Evolutionary conservation across 768 basidiomycete genomes (phyloP).

Genomic region (Boletus bicolor): DNA sequence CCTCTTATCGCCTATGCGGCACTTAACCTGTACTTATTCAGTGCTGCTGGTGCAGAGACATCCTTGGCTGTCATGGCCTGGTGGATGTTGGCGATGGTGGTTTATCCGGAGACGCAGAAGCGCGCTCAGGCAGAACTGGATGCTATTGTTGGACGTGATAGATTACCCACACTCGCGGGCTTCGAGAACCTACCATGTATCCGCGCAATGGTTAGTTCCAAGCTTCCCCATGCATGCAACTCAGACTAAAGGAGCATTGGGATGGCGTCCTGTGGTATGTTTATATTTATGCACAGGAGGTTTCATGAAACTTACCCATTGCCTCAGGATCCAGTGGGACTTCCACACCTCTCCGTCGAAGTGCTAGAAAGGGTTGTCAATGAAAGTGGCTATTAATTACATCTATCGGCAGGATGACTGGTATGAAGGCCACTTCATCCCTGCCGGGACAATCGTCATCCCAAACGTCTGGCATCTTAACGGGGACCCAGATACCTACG

Average conservation of each 20-base stretch:
- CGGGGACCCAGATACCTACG: conserved; percentile 40
- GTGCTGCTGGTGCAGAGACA: conserved; percentile 5
- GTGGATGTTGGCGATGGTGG: conserved; percentile 25
- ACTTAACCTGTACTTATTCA: neutral
- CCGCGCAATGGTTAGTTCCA: conserved; percentile 1
- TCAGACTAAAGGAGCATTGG: conserved; percentile 7
- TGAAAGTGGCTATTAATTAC: neutral
- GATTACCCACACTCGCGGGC: conserved; percentile 15
- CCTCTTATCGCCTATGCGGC: neutral
- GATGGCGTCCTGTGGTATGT: conserved; percentile 6
- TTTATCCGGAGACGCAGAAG: conserved; percentile 26
- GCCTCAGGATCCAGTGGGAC: neutral
- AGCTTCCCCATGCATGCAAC: neutral
- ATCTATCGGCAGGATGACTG: conserved; percentile 17
- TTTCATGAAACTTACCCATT: neutral
- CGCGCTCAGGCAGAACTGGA: conserved; percentile 27
- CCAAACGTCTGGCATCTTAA: conserved; percentile 35
- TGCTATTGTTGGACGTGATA: conserved; percentile 18
- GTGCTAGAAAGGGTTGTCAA: neutral
- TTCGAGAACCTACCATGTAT: conserved; percentile 6
- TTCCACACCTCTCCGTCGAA: conserved; percentile 2
- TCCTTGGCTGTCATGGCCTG: conserved; percentile 10
- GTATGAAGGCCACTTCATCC: conserved; percentile 24
- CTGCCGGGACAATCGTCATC: conserved; percentile 15
- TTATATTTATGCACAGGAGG: neutral